Conservation (phyloP, 164 flowering plant genomes). For the Tetracentron sinense region DNA sequence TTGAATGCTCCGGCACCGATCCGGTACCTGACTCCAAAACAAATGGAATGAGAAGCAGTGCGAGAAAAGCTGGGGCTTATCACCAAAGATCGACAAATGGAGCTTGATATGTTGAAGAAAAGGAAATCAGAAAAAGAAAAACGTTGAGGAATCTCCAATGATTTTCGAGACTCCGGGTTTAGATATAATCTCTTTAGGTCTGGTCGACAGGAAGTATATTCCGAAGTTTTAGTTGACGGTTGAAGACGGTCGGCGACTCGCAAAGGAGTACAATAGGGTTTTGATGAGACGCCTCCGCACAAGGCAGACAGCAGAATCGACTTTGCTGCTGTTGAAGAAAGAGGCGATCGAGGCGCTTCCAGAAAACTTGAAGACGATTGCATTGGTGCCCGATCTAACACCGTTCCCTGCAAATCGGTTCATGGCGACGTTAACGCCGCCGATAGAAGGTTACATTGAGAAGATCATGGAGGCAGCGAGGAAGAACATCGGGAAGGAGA, state of each 20-base stretch:
- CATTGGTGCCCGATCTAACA: slow-evolving; percentile 71
- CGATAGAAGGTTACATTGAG: slow-evolving; percentile 81
- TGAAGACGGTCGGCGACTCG: slow-evolving; percentile 81
- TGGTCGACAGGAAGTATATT: slow-evolving; percentile 64
- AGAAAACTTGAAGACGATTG: slow-evolving; percentile 52
- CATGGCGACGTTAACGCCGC: slow-evolving; percentile 91
- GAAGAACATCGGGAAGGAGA: slow-evolving; percentile 45
- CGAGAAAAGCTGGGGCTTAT: slow-evolving; percentile 78
- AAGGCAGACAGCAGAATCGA: slow-evolving; percentile 66
- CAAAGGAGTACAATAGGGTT: slow-evolving; percentile 84
- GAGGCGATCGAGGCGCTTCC: slow-evolving; percentile 91
- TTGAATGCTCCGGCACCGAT: slow-evolving; percentile 62
- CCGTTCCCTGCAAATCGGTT: slow-evolving; percentile 69
- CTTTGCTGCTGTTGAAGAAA: slow-evolving; percentile 56
- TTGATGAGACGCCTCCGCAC: slow-evolving; percentile 74
- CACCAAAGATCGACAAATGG: slow-evolving; percentile 59
- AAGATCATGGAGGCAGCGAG: slow-evolving; percentile 63
- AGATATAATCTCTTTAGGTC: slow-evolving; percentile 66
- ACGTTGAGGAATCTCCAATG: slow-evolving; percentile 21
- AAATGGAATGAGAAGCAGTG: slow-evolving; percentile 57
- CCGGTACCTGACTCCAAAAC: slow-evolving; percentile 48
- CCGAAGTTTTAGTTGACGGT: slow-evolving; percentile 83
- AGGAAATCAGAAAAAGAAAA: slow-evolving; percentile 17
- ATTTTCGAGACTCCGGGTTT: slow-evolving; percentile 77
- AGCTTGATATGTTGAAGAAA: slow-evolving; percentile 48